These are phyloP conservation scores for Phycomyces nitens DNA, from an alignment of 192 early-diverging fungal genomes.

Conservation along the genomic window DNA sequence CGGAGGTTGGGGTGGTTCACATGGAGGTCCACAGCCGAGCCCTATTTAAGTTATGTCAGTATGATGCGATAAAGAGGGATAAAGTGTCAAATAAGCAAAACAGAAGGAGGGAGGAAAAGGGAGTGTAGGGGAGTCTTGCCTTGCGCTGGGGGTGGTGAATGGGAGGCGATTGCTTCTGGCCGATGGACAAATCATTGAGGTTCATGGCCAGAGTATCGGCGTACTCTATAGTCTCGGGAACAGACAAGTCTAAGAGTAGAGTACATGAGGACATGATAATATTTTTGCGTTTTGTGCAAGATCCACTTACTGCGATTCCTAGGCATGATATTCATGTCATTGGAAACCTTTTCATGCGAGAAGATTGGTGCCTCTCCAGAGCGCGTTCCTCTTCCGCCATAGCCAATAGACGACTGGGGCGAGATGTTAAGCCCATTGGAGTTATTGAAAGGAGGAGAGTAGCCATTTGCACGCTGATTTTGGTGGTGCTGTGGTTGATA, in stretches of 20 bases:
- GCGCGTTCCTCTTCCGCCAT: background rate
- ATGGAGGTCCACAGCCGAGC: conserved; percentile 1
- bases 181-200: conserved; percentile 20
- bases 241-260: no score
- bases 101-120: no score
- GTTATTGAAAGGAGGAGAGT: background rate
- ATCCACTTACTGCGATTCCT: background rate
- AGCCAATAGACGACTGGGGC: background rate
- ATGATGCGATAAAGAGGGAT: no score
- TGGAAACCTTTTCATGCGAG: background rate
- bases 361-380: background rate
- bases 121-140: background rate
- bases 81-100: no score
- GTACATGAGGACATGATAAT: no score
- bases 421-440: background rate
- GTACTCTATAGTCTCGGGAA: conserved; percentile 4
- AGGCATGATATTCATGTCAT: background rate
- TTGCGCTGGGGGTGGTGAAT: conserved; percentile 15
- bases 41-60: no score
- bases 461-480: background rate
- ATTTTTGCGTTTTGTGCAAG: no score
- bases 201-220: conserved; percentile 1
- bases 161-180: conserved; percentile 1
- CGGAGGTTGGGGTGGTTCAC: conserved; percentile 1
- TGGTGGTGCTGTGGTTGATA: conserved; percentile 4